A percentile compares a stretch with the other conserved stretches of the same genome.
These are phyloP conservation scores for Truncatella angustata DNA, from an alignment of 2,329 filamentous ascomycete genomes.

Conservation along the genomic window DNA sequence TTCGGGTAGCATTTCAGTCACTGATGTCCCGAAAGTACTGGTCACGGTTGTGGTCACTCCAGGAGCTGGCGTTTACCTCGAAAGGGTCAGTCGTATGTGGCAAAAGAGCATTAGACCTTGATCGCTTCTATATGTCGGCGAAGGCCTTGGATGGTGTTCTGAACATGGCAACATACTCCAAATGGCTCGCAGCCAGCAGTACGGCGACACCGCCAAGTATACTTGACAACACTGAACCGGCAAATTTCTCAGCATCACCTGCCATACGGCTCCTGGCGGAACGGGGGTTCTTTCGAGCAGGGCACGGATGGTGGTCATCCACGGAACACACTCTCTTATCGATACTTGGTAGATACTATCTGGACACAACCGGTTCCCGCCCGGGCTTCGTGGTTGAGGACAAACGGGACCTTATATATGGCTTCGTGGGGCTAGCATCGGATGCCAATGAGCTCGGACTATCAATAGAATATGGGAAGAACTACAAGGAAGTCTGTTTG, in stretches of 20 bases:
- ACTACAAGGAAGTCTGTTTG: neutral
- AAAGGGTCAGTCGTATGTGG: conserved; percentile 19
- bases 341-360: conserved; percentile 15
- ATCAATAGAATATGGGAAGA: neutral
- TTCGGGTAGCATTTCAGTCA: conserved; percentile 16
- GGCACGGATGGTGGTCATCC: conserved; percentile 3
- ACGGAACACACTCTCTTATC: conserved; percentile 16
- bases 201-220: neutral
- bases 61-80: conserved; percentile 17
- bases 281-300: conserved; percentile 14
- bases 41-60: conserved; percentile 19
- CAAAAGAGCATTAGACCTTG: conserved; percentile 14
- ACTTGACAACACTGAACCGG: conserved; percentile 17
- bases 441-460: neutral
- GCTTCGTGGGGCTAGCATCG: neutral
- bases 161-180: conserved; percentile 20
- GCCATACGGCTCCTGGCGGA: conserved; percentile 15
- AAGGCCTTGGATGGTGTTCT: conserved; percentile 20
- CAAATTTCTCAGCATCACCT: conserved; percentile 17
- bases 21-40: conserved; percentile 21
- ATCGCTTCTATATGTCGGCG: conserved; percentile 17
- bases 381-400: neutral
- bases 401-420: neutral
- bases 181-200: conserved; percentile 17
- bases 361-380: neutral